Evolutionary conservation across 805 yeast species (phyloP).

Genomic region (Allodekkera sacchari): DNA sequence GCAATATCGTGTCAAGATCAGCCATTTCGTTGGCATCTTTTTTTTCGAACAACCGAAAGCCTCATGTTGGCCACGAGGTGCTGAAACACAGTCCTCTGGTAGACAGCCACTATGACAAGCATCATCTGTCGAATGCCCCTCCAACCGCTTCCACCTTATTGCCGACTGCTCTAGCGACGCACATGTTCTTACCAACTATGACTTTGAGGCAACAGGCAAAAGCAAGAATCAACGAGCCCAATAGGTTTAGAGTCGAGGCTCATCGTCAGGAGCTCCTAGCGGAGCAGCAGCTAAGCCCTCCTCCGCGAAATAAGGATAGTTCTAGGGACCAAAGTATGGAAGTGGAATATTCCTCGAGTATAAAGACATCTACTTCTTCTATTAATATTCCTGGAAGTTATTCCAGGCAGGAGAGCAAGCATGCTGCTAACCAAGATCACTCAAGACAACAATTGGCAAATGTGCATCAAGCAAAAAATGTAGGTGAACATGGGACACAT

Average conservation of each 20-base stretch:
- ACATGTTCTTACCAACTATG: constrained; percentile 49
- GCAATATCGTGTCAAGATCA: constrained; percentile 28
- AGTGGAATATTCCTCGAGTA: constrained; percentile 16
- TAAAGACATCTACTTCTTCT: constrained; percentile 18
- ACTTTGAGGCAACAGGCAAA: constrained; percentile 17
- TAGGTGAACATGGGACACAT: too few species aligned
- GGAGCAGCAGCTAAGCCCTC: not conserved
- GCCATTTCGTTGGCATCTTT: constrained; percentile 32
- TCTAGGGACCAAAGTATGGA: constrained; percentile 1
- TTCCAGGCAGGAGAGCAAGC: constrained; percentile 6
- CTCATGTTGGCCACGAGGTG: constrained; percentile 10
- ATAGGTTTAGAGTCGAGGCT: not conserved
- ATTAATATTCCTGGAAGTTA: constrained; percentile 22
- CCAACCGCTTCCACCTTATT: constrained; percentile 47
- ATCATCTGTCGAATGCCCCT: constrained; percentile 50
- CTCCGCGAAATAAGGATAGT: not conserved
- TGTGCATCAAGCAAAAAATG: too few species aligned
- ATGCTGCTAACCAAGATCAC: not conserved
- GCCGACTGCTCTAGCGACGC: constrained; percentile 55
- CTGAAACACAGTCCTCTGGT: too few species aligned
- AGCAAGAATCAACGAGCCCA: constrained; percentile 3
- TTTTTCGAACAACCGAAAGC: constrained; percentile 29
- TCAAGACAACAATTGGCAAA: too few species aligned
- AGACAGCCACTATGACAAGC: constrained; percentile 18
- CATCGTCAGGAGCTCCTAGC: not conserved